Conservation (phyloP, 2,329 filamentous ascomycete species). For the Venturiaceae sp. region DNA sequence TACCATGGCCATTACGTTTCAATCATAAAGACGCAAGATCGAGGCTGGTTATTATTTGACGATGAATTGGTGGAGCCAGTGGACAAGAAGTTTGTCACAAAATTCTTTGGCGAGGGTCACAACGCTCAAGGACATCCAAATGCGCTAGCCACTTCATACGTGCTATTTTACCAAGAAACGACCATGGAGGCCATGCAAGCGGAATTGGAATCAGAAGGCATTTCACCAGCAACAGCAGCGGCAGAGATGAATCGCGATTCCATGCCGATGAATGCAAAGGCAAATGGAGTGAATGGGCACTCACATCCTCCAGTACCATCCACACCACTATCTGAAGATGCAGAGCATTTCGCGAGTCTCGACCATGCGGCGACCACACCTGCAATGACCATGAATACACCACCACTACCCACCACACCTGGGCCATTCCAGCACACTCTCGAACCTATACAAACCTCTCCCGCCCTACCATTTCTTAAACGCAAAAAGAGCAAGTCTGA, state of each 20-base stretch:
- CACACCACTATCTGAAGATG: slow-evolving; percentile 32
- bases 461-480: slow-evolving; percentile 11
- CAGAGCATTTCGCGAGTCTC: slow-evolving; percentile 45
- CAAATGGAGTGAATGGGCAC: slow-evolving; percentile 10
- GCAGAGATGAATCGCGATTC: slow-evolving; percentile 43
- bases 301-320: slow-evolving; percentile 19
- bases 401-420: slow-evolving; percentile 23
- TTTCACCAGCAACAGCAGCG: slow-evolving; percentile 27
- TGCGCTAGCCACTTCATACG: slow-evolving; percentile 88
- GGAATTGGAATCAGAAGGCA: slow-evolving; percentile 75
- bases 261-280: slow-evolving; percentile 39
- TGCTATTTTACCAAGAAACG: slow-evolving; percentile 95
- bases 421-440: slow-evolving; percentile 10
- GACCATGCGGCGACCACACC: slow-evolving; percentile 60
- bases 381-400: slow-evolving; percentile 19
- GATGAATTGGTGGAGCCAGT: slow-evolving; percentile 98
- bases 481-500: slow-evolving; percentile 7
- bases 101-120: slow-evolving; percentile 91
- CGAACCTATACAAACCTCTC: slow-evolving; percentile 12
- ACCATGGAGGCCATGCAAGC: slow-evolving; percentile 57
- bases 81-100: slow-evolving; percentile 89
- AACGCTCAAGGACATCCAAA: slow-evolving; percentile 26
- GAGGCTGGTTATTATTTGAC: slow-evolving; percentile 93
- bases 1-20: slow-evolving; percentile 98
- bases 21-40: slow-evolving; percentile 93